Conservation (phyloP, 108 stramenopile species). For the Pseudonitzschia pungens region DNA sequence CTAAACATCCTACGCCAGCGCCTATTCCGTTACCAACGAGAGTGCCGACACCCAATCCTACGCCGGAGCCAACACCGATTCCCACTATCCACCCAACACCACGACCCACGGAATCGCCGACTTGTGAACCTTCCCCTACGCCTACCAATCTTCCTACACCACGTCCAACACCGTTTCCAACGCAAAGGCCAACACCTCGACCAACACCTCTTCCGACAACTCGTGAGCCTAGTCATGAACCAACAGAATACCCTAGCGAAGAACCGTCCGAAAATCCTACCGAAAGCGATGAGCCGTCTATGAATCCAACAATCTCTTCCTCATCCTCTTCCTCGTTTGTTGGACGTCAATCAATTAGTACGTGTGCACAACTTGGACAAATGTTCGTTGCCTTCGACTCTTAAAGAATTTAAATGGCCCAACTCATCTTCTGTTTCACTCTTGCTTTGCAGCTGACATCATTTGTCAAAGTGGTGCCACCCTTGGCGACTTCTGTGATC, state of each 20-base stretch:
- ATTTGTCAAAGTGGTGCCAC: background rate
- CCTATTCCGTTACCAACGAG: constrained; percentile 7
- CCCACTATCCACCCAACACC: constrained; percentile 2
- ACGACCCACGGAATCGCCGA: background rate
- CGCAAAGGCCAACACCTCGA: background rate
- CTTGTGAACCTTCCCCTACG: background rate
- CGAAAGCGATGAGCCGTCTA: constrained; percentile 1
- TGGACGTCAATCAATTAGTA: constrained; percentile 1
- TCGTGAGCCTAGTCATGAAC: background rate
- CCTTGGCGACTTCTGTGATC: background rate
- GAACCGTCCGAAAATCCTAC: constrained; percentile 2
- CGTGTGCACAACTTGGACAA: too few relatives aligned
- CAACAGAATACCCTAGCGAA: background rate
- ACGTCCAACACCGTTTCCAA: background rate
- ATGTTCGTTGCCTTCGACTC: too few relatives aligned
- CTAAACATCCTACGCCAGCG: background rate
- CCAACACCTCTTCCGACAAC: constrained; percentile 1
- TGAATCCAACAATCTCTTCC: background rate
- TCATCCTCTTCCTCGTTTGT: background rate
- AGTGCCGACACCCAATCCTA: constrained; percentile 4
- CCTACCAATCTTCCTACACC: background rate
- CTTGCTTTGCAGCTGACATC: constrained; percentile 6
- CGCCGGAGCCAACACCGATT: background rate
- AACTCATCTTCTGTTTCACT: too few relatives aligned
- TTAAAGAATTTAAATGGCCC: too few relatives aligned